Conservation (phyloP, 1,139 yeast species). For the Sugiyamaella castrensis region DNA sequence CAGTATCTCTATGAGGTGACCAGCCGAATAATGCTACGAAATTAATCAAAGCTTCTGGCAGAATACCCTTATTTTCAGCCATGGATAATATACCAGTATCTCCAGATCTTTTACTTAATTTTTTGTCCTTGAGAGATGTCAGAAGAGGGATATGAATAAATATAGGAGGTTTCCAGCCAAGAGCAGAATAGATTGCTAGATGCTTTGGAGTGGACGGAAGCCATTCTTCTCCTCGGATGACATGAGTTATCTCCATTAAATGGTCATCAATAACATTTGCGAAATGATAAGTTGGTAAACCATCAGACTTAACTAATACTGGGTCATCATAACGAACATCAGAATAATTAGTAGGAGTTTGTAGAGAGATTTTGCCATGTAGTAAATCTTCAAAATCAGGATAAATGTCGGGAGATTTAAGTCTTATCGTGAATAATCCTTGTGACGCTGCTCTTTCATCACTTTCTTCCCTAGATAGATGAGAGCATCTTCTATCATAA, state of each 20-base stretch:
- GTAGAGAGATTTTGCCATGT: constrained; percentile 73
- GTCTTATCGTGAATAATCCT: constrained; percentile 38
- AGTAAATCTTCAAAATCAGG: constrained; percentile 67
- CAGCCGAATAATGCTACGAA: constrained; percentile 92
- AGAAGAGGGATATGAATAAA: constrained; percentile 88
- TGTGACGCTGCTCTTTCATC: constrained; percentile 31
- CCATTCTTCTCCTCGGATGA: constrained; percentile 98
- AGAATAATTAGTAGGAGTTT: constrained; percentile 66
- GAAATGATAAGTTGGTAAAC: constrained; percentile 92
- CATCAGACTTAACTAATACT: constrained; percentile 83
- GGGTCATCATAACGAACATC: constrained; percentile 89
- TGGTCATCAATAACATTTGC: constrained; percentile 97
- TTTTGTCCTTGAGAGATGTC: constrained; percentile 71
- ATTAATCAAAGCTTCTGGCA: constrained; percentile 85
- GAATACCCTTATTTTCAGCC: constrained; percentile 53
- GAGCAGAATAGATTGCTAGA: constrained; percentile 76
- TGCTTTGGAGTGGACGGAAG: constrained; percentile 94
- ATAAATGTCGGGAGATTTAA: constrained; percentile 65
- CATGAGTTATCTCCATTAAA: constrained; percentile 88
- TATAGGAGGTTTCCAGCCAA: constrained; percentile 80
- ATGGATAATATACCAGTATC: constrained; percentile 68
- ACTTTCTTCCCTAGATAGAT: constrained; percentile 44
- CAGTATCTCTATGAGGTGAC: constrained; percentile 63
- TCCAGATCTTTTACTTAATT: constrained; percentile 81
- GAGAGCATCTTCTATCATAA: constrained; percentile 77